Conservation (phyloP, 2,329 filamentous ascomycete species). For the Magnaporthiopsis rhizophila region DNA sequence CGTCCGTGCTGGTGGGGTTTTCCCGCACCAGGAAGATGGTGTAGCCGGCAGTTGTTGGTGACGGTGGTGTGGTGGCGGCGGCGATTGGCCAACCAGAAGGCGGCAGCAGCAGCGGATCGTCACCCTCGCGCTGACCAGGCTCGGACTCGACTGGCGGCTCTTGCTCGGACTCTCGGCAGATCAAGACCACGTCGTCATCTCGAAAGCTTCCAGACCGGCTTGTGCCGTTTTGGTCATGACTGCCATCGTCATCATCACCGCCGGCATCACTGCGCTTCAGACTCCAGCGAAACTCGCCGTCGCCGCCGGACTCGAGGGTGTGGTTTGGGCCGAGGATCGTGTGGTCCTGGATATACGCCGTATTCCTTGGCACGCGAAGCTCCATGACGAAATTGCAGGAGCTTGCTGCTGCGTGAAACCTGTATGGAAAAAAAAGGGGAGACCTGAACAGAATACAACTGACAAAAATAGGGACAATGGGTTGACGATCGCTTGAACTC, state of each 20-base stretch:
- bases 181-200: slow-evolving; percentile 4
- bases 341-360: slow-evolving; percentile 12
- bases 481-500: too few species aligned
- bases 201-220: background rate
- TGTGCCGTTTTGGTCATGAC: background rate
- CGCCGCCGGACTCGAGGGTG: background rate
- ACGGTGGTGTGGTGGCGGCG: background rate
- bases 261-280: background rate
- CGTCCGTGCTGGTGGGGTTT: too few species aligned
- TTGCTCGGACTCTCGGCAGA: slow-evolving; percentile 4
- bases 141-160: slow-evolving; percentile 1
- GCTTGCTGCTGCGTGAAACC: background rate
- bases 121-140: too few species aligned
- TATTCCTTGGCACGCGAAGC: slow-evolving; percentile 11
- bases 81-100: background rate
- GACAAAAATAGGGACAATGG: background rate
- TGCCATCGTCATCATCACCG: background rate
- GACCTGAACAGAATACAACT: background rate
- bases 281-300: slow-evolving; percentile 11
- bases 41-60: background rate
- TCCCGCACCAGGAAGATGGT: slow-evolving; percentile 1
- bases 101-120: background rate
- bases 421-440: background rate
- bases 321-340: slow-evolving; percentile 8
- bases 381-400: background rate